Base-by-base conservation (phyloP, 306 rosid species). In the Sesbania bispinosa region DNA sequence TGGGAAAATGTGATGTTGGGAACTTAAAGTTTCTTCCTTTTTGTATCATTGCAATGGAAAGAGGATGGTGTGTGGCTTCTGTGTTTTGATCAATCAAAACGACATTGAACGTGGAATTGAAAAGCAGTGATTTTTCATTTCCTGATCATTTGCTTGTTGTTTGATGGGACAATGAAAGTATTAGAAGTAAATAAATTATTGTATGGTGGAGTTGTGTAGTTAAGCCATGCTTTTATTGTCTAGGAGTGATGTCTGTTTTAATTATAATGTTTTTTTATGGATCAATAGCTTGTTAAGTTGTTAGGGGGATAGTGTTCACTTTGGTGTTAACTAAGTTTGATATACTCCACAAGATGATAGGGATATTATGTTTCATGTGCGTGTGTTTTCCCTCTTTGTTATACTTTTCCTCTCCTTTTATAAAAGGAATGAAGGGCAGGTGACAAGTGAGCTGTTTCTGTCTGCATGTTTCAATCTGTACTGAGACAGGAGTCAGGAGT, bases 21-120 rank as follows among this genome's bases (percentile, higher is more conserved):
- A n/a, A 4, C 8, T 38, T 16, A 59, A 79, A 66, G 48, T 67
- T 67, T 51, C 7, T 41, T 67, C 10, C 62, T 73, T 74, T 63
- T 26, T 24, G 51, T 48, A 1, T 52, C 27, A 16, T 52, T 71
- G 58, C 11, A 19, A 11, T 33, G 45, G 59, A n/a, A 63, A 7
- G 55, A 55, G 11, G 48, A 42, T 69, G 65, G 35, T 64, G 36
- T 38, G 23, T 61, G 59, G 62, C 24, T 57, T 53, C 14, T 38
- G 11, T 39, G 38, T 57, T 15, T 67, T 32, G 69, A 67, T 45
- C 14, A 4, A 35, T 57, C 6, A 6, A 35, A 24, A 45, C 14
- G 52, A 19, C 19, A 24, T 2, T 35, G 23, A 7, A 5, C 16
- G 4, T 58, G 33, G 48, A 23, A 33, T 59, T 15, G n/a, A 23